phyloP scores from a whole-genome alignment of 2,329 filamentous ascomycete species.

The Penicillium sp. region DNA sequence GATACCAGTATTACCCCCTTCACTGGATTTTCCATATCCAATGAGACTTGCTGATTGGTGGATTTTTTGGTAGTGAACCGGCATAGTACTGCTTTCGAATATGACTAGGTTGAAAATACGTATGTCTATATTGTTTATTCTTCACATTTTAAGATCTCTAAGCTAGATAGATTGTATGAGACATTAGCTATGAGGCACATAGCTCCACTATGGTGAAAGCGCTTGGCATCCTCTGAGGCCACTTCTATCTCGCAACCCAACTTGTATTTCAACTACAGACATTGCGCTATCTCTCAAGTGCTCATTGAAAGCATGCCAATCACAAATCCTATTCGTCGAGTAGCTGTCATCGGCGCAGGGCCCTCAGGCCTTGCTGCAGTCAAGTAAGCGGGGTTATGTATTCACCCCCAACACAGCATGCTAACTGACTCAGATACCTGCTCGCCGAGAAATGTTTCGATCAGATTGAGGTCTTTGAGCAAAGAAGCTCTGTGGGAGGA shows the following conservation, averaged over 20 bases:
- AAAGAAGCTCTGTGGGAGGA: conserved; percentile 72
- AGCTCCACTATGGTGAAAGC: conserved; percentile 22
- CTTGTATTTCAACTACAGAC: background rate
- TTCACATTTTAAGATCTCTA: background rate
- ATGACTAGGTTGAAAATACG: background rate
- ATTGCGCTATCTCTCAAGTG: background rate
- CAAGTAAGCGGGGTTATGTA: conserved; percentile 48
- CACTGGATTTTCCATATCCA: background rate
- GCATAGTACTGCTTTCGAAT: background rate
- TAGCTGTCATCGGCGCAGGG: conserved; percentile 81
- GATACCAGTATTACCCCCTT: background rate
- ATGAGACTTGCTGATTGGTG: background rate
- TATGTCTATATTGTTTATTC: background rate
- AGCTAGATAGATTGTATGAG: background rate
- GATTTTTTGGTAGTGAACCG: background rate
- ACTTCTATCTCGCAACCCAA: background rate
- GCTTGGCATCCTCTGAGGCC: background rate
- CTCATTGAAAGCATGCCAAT: conserved; percentile 18
- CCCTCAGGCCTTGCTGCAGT: conserved; percentile 75
- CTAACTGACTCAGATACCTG: conserved; percentile 58
- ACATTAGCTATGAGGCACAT: too few relatives aligned
- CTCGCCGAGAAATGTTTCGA: conserved; percentile 68
- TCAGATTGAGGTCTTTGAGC: conserved; percentile 75
- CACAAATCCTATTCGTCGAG: conserved; percentile 31
- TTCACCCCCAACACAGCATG: background rate